These are phyloP conservation scores for Nicotiana knightiana DNA, from an alignment of 257 asterid genomes.

Conservation along the genomic window DNA sequence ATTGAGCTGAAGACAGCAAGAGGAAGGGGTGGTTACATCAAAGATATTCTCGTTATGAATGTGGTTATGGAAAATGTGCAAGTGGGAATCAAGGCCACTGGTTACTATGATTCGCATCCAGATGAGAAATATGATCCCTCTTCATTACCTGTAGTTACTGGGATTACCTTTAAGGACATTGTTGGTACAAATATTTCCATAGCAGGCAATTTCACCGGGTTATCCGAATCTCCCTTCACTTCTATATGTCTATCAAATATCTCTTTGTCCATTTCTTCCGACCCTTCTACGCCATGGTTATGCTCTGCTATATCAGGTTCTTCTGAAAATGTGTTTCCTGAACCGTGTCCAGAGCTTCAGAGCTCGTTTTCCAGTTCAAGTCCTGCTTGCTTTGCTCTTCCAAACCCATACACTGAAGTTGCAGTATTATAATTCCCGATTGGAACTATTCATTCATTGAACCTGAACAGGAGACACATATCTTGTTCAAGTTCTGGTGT, in stretches of 20 bases:
- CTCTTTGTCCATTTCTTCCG: constrained; percentile 33
- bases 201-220: constrained; percentile 66
- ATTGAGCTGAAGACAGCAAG: constrained; percentile 59
- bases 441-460: constrained; percentile 39
- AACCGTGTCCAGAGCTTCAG: constrained; percentile 60
- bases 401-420: constrained; percentile 26
- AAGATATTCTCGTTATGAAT: constrained; percentile 35
- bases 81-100: constrained; percentile 67
- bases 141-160: constrained; percentile 55
- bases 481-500: constrained; percentile 26
- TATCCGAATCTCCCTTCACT: constrained; percentile 75
- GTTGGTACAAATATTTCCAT: constrained; percentile 53
- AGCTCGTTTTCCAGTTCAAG: constrained; percentile 20
- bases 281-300: constrained; percentile 41
- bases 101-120: constrained; percentile 63
- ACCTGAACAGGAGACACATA: constrained; percentile 23
- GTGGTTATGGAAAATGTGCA: constrained; percentile 50
- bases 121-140: constrained; percentile 72
- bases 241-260: constrained; percentile 62
- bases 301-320: constrained; percentile 55
- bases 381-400: constrained; percentile 27
- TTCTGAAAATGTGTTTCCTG: constrained; percentile 52
- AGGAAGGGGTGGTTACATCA: constrained; percentile 87
- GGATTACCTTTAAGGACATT: constrained; percentile 50
- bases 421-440: constrained; percentile 33